A percentile compares a stretch with the other conserved stretches of the same genome.
Conservation (phyloP, 1,139 yeast species). For the Suhomyces panamericanus region DNA sequence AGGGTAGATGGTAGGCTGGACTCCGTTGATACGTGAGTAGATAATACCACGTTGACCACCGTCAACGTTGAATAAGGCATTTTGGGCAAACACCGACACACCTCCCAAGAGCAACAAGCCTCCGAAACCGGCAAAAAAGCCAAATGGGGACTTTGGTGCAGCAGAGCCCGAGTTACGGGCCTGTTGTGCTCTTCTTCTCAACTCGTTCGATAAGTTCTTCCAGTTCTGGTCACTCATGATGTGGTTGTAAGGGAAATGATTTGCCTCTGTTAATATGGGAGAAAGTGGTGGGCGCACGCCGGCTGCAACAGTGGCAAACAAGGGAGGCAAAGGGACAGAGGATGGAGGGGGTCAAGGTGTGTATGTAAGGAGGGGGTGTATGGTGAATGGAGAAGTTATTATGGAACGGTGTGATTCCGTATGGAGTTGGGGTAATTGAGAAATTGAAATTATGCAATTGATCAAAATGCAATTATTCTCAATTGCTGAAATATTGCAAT, state of each 20-base stretch:
- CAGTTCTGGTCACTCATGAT: constrained; percentile 58
- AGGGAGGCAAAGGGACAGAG: neutral
- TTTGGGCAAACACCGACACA: constrained; percentile 63
- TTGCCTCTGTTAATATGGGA: constrained; percentile 5
- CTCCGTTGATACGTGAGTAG: constrained; percentile 85
- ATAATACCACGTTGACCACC: constrained; percentile 99
- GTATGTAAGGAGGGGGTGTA: too few species aligned
- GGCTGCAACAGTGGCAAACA: neutral
- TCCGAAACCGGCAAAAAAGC: constrained; percentile 74
- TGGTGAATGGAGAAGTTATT: too few species aligned
- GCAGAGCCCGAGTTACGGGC: constrained; percentile 43
- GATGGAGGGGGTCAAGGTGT: too few species aligned
- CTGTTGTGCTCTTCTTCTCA: constrained; percentile 62
- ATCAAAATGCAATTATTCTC: too few species aligned
- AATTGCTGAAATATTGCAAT: too few species aligned
- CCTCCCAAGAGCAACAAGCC: constrained; percentile 76
- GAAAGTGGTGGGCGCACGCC: neutral
- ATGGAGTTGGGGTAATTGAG: too few species aligned
- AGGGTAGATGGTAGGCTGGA: constrained; percentile 77
- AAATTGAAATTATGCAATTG: too few species aligned
- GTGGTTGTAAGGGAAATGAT: constrained; percentile 1
- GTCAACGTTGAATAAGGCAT: constrained; percentile 89
- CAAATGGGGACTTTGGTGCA: constrained; percentile 54
- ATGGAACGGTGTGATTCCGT: too few species aligned
- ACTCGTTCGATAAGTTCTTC: constrained; percentile 65